Conservation (phyloP, 2,329 filamentous ascomycete species). For the Exserohilum turcica region DNA sequence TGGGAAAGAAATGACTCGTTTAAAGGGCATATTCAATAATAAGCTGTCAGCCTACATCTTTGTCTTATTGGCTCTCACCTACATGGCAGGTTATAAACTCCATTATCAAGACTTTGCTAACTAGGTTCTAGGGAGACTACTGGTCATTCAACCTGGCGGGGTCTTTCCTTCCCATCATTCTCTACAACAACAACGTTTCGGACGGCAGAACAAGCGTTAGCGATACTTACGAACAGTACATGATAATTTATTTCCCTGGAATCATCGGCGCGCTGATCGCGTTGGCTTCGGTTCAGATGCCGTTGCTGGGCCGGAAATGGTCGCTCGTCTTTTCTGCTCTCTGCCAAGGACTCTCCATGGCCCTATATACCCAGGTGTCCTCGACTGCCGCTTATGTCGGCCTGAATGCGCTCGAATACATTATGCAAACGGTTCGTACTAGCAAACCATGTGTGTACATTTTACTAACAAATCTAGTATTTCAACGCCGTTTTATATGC, state of each 20-base stretch:
- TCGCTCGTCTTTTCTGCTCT: constrained; percentile 36
- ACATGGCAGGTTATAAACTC: constrained; percentile 22
- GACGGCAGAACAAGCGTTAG: constrained; percentile 28
- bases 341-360: constrained; percentile 37
- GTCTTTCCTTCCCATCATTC: constrained; percentile 33
- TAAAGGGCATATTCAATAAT: constrained; percentile 38
- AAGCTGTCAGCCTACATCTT: constrained; percentile 33
- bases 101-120: background rate
- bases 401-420: constrained; percentile 38
- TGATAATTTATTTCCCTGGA: constrained; percentile 38
- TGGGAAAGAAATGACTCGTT: constrained; percentile 29
- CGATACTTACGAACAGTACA: constrained; percentile 37
- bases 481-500: constrained; percentile 41
- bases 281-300: constrained; percentile 33
- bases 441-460: fast-evolving
- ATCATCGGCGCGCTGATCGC: constrained; percentile 34
- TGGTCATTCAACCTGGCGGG: constrained; percentile 41
- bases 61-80: constrained; percentile 32
- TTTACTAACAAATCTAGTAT: constrained; percentile 18
- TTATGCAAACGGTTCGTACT: constrained; percentile 38
- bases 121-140: constrained; percentile 30
- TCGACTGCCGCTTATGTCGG: constrained; percentile 35
- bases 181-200: constrained; percentile 37
- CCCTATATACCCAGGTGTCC: constrained; percentile 38
- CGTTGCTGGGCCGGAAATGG: constrained; percentile 37